Base-by-base conservation (phyloP, 2,329 filamentous ascomycete species). In the Lizonia empirigonia region DNA sequence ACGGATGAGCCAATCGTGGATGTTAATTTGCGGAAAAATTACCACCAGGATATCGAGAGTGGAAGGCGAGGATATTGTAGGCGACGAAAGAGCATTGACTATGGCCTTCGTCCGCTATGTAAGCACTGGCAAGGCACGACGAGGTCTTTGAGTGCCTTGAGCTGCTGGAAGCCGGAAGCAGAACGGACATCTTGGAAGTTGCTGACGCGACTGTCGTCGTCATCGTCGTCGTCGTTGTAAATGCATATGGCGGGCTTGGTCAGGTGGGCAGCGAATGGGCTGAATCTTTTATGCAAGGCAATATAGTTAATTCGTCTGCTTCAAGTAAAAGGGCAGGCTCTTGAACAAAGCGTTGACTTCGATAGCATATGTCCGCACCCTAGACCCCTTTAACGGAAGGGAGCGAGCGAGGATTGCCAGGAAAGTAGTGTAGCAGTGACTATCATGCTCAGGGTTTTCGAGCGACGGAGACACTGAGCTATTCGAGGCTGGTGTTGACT, bases 1-100 rank as follows among this genome's bases (percentile, higher is more conserved):
- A 2, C 29, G 35, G 13, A 29, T 22, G 3, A 44, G 23, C 40
- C 40, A 50, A 8, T 45, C 30, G n/a, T 35, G 45, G 12, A 50
- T n/a, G 13, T 23, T 3, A 7, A 32, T 18, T 3, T 40, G 29
- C 3, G 35, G 40, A 19, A 23, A 40, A 7, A 45, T 5, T 13
- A 36, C 18, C 5, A 32, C 20, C 5, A 45, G 24, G 1, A 3
- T 1, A 1, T 23, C 19, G 2, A 50, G 40, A 2, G 19, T 7
- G 3, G 16, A 1, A 2, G 29, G 35, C n/a, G 9, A 45, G 20
- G 4, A 40, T 23, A 3, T 19, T 7, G 35, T 12, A 3, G 48
- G 40, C 5, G 29, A 24, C 6, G 35, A 40, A 2, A 32, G 7
- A 7, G 29, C 6, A 16, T 51, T 30, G 18, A 36, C n/a, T 2